Evolutionary conservation across 2,329 filamentous ascomycete species (phyloP).

Genomic region (Ascosphaera aggregata): DNA sequence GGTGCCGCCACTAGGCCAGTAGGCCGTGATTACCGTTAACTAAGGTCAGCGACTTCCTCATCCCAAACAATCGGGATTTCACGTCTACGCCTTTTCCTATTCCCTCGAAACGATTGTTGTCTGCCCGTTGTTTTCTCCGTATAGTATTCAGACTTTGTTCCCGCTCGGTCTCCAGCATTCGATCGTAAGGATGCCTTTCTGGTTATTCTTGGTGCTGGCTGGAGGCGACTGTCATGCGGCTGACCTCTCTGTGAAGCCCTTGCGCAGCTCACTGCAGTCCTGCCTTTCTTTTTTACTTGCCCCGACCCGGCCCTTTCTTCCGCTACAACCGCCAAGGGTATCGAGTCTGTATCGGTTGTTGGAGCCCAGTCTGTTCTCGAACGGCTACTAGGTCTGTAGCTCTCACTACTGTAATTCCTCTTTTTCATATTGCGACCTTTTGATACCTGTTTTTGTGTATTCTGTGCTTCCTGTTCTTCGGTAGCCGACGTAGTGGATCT

Average conservation of each 20-base stretch:
- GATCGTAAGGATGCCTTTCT: no score
- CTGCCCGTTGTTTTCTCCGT: neutral
- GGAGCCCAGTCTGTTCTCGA: no score
- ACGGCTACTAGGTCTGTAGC: neutral
- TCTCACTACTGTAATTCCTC: neutral
- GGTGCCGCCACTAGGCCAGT: neutral
- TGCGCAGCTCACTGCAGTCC: no score
- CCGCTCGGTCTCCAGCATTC: no score
- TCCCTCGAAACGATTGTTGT: neutral
- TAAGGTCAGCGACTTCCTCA: neutral
- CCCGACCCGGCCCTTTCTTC: no score
- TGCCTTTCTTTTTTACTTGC: no score
- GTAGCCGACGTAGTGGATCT: slow-evolving; percentile 11
- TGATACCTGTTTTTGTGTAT: no score
- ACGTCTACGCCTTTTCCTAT: neutral
- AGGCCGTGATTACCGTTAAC: neutral
- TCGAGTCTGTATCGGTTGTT: no score
- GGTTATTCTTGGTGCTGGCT: no score
- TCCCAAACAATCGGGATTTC: neutral
- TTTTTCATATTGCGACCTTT: slow-evolving; percentile 1
- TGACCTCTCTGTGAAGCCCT: no score
- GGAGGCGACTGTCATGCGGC: no score
- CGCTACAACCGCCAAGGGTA: no score
- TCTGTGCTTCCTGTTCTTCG: slow-evolving; percentile 8
- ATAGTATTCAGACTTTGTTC: neutral